Conservation (phyloP, 1,139 yeast genomes). For the Groenewaldozyma sp. region DNA sequence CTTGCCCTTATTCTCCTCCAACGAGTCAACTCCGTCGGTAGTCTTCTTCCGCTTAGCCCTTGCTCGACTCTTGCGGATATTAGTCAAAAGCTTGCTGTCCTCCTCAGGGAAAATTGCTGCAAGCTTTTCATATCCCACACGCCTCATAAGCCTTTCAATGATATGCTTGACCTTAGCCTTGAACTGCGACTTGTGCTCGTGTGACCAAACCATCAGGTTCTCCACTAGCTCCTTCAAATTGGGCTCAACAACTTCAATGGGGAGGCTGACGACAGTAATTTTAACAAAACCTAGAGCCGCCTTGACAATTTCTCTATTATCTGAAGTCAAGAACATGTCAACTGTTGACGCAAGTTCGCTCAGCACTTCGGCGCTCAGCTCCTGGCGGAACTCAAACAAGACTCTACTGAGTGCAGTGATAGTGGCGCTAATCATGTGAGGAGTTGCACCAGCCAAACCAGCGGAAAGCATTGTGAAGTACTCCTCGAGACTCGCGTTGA, state of each 20-base stretch:
- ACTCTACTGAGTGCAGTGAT: conserved; percentile 84
- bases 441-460: conserved; percentile 88
- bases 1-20: conserved; percentile 5
- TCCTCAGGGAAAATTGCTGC: conserved; percentile 82
- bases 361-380: conserved; percentile 46
- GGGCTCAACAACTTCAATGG: conserved; percentile 64
- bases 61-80: conserved; percentile 77
- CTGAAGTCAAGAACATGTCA: conserved; percentile 81
- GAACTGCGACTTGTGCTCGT: conserved; percentile 92
- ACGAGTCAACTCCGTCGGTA: conserved; percentile 6
- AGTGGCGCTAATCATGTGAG: conserved; percentile 94
- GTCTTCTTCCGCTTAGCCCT: conserved; percentile 67
- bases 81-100: conserved; percentile 70
- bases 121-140: conserved; percentile 75
- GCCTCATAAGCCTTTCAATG: conserved; percentile 79
- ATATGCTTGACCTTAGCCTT: conserved; percentile 87
- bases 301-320: conserved; percentile 87
- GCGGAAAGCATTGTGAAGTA: conserved; percentile 91
- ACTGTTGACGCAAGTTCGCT: conserved; percentile 79
- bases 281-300: conserved; percentile 92
- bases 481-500: conserved; percentile 66
- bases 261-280: conserved; percentile 78
- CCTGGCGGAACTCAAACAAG: conserved; percentile 73
- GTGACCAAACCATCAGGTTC: conserved; percentile 84
- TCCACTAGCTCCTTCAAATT: conserved; percentile 58